phyloP scores from a whole-genome alignment of 768 basidiomycete genomes.

The Mrakia blollopis region DNA sequence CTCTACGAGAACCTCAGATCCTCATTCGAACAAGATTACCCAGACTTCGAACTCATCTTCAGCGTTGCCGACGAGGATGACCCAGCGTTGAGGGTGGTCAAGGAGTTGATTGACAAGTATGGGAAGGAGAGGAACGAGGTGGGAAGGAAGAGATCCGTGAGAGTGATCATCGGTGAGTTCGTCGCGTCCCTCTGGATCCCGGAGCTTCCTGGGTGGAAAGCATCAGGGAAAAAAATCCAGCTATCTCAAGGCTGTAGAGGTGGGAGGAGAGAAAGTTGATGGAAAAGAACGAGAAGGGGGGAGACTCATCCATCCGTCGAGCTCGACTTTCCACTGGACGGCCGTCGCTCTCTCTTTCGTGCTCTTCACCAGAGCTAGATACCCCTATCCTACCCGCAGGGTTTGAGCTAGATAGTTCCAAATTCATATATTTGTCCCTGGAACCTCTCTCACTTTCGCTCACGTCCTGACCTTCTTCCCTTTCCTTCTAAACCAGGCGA shows the following conservation, averaged over 20 bases:
- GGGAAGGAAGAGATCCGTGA: slow-evolving; percentile 50
- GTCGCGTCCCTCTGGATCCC: background rate
- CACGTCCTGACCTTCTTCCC: background rate
- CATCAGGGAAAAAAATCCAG: too few relatives aligned
- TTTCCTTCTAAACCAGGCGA: slow-evolving; percentile 54
- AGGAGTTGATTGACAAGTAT: slow-evolving; percentile 70
- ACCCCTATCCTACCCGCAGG: too few relatives aligned
- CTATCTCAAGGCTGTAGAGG: too few relatives aligned
- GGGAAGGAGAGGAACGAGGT: slow-evolving; percentile 46
- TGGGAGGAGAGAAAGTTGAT: too few relatives aligned
- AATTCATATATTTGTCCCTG: too few relatives aligned
- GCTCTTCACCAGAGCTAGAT: too few relatives aligned
- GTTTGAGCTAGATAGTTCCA: too few relatives aligned
- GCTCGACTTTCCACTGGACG: too few relatives aligned
- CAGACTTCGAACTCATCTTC: slow-evolving; percentile 76
- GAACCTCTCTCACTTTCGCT: background rate
- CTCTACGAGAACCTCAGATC: slow-evolving; percentile 94
- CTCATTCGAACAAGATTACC: slow-evolving; percentile 85
- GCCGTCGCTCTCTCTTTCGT: too few relatives aligned
- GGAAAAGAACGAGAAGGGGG: too few relatives aligned
- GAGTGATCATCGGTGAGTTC: slow-evolving; percentile 67
- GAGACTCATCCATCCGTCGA: too few relatives aligned
- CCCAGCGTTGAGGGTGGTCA: slow-evolving; percentile 77
- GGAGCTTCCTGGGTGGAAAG: background rate
- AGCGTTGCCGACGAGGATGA: slow-evolving; percentile 85